phyloP scores from a whole-genome alignment of 2,329 filamentous ascomycete species.

The Teratosphaeria destructans region DNA sequence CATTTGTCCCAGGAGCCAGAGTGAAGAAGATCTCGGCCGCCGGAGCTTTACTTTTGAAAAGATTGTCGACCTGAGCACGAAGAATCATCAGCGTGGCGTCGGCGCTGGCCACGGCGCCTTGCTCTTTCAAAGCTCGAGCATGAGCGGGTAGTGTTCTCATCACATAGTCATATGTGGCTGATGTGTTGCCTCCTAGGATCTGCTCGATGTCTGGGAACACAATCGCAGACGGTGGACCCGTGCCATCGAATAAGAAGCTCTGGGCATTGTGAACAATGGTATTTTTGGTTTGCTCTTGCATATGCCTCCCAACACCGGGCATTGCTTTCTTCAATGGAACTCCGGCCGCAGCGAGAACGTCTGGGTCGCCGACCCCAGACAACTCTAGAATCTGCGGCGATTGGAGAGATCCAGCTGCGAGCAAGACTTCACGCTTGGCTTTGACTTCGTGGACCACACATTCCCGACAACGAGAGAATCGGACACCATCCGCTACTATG shows the following conservation, averaged over 20 bases:
- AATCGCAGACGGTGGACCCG: slow-evolving; percentile 29
- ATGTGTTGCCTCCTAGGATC: slow-evolving; percentile 24
- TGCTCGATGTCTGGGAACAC: slow-evolving; percentile 28
- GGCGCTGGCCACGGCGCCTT: slow-evolving; percentile 13
- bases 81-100: slow-evolving; percentile 13
- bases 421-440: slow-evolving; percentile 10
- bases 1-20: slow-evolving; percentile 16
- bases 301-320: slow-evolving; percentile 3
- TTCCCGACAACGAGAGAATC: background rate
- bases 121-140: slow-evolving; percentile 11
- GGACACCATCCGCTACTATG: slow-evolving; percentile 3
- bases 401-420: slow-evolving; percentile 16
- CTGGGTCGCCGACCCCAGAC: slow-evolving; percentile 47
- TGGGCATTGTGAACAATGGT: slow-evolving; percentile 6
- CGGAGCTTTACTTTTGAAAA: slow-evolving; percentile 14
- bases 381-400: slow-evolving; percentile 51
- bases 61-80: slow-evolving; percentile 15
- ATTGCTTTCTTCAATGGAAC: slow-evolving; percentile 29
- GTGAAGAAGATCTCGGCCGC: slow-evolving; percentile 30
- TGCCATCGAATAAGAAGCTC: slow-evolving; percentile 22
- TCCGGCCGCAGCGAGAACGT: slow-evolving; percentile 37
- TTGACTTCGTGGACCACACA: slow-evolving; percentile 8
- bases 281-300: slow-evolving; percentile 11
- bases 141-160: slow-evolving; percentile 21
- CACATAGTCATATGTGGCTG: slow-evolving; percentile 16